Evolutionary conservation across 495 filamentous ascomycete genomes (phyloP), one percentile per base, ranked within the genome.

Genomic region (Tuber magnatum): DNA sequence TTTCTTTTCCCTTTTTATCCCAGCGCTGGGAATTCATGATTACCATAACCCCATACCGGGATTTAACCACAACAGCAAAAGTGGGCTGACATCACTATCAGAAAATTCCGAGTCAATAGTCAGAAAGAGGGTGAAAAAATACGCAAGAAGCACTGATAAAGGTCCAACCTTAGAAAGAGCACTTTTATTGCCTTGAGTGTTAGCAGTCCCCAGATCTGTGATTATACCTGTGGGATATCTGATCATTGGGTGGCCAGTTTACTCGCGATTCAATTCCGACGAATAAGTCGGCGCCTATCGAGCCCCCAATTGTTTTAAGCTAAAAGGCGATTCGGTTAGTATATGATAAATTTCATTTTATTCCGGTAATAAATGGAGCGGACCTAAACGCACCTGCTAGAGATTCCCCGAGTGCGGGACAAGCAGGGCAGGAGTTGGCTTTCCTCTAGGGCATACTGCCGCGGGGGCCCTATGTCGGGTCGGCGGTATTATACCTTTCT

Each of bases 211-310:
- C 8, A 28, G 51, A 56, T n/a, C 51, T 56, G 24, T 12, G 51
- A n/a, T 56, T 56, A 12, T 56, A 0, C n/a, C n/a, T n/a, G n/a
- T n/a, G n/a, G 24, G 24, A 8, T 56, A 28, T 3, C 24, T 56
- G 48, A 56, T 56, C n/a, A 28, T 22, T 43, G 69, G 24, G 35
- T 32, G 69, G 35, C n/a, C n/a, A n/a, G n/a, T n/a, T 43, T 28
- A 74, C 22, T 74, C 38, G 69, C 39, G 51, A 69, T 42, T 91
- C 91, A 72, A 89, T 90, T 73, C 92, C 91, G 39, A 93, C 84
- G 85, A 94, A 93, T 56, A 93, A 85, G 69, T 91, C 91, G 6
- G 91, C 93, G 22, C 91, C 92, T 79, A 93, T 91, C 32, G 91
- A 91, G 71, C 91, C 91, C 79, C 91, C 91, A 8, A 88, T 82